These are phyloP conservation scores for Yarrowia alimentaria DNA, from an alignment of 805 yeast species.

Conservation along the genomic window DNA sequence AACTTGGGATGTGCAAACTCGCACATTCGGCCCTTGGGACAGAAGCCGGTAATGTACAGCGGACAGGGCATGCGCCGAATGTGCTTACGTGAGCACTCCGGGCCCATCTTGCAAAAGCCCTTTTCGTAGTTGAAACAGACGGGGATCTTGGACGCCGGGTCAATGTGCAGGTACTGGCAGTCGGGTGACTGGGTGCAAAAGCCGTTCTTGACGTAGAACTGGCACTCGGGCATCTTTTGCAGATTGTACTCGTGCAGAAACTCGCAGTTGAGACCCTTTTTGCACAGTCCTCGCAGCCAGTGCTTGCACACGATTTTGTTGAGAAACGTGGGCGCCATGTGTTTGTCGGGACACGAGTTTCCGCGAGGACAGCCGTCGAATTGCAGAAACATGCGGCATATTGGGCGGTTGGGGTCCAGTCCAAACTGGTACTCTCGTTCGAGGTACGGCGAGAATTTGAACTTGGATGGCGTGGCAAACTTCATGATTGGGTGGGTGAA, in stretches of 20 bases:
- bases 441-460: constrained; percentile 71
- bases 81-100: constrained; percentile 79
- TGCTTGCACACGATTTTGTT: constrained; percentile 94
- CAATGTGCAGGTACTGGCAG: constrained; percentile 88
- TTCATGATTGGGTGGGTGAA: background rate
- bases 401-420: constrained; percentile 83
- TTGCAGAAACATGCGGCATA: constrained; percentile 69
- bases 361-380: constrained; percentile 79
- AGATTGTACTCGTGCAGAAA: constrained; percentile 92
- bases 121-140: constrained; percentile 77
- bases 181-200: constrained; percentile 88
- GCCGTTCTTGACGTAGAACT: constrained; percentile 69
- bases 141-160: constrained; percentile 84
- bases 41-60: constrained; percentile 80
- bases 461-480: constrained; percentile 14
- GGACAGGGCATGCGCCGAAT: constrained; percentile 74
- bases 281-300: constrained; percentile 96
- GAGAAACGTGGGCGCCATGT: constrained; percentile 61
- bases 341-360: constrained; percentile 80
- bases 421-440: constrained; percentile 78
- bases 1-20: constrained; percentile 81
- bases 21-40: constrained; percentile 84
- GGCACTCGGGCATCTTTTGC: constrained; percentile 95
- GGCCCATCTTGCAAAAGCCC: constrained; percentile 94
- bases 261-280: constrained; percentile 95